Percentiles rank a stretch among this genome's conserved stretches.
phyloP scores from a whole-genome alignment of 75 land plant genomes.

The Cunninghamia lanceolata region DNA sequence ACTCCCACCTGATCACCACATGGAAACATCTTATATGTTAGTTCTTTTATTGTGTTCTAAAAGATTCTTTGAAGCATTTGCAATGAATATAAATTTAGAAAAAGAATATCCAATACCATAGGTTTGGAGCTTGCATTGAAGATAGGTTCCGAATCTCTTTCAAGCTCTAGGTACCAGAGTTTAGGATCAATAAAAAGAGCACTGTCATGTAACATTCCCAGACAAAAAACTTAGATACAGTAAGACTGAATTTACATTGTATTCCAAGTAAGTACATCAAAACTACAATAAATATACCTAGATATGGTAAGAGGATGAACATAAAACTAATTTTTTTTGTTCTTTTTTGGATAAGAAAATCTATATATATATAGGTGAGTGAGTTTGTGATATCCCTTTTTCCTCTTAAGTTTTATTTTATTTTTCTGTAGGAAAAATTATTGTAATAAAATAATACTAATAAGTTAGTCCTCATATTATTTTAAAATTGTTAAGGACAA shows the following conservation, averaged over 20 bases:
- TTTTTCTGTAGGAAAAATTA: no score
- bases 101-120: conserved; percentile 1
- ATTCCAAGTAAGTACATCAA: background rate
- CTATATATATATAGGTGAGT: no score
- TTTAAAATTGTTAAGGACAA: no score
- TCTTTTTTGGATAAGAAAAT: no score
- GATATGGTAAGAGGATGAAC: no score
- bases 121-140: background rate
- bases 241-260: background rate
- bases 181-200: conserved; percentile 29
- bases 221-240: conserved; percentile 6
- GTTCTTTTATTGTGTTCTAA: background rate
- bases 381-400: no score
- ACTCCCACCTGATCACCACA: conserved; percentile 32
- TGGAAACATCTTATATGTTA: background rate
- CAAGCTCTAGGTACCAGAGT: conserved; percentile 41
- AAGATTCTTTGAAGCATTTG: background rate
- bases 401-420: no score
- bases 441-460: no score
- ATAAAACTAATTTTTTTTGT: no score
- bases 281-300: background rate
- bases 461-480: no score
- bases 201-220: conserved; percentile 19
- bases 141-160: conserved; percentile 25
- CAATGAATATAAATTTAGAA: background rate